Evolutionary conservation across 1,139 yeast species (phyloP), one percentile per base, ranked within the genome.

Genomic region (Taiozyma sp.): DNA sequence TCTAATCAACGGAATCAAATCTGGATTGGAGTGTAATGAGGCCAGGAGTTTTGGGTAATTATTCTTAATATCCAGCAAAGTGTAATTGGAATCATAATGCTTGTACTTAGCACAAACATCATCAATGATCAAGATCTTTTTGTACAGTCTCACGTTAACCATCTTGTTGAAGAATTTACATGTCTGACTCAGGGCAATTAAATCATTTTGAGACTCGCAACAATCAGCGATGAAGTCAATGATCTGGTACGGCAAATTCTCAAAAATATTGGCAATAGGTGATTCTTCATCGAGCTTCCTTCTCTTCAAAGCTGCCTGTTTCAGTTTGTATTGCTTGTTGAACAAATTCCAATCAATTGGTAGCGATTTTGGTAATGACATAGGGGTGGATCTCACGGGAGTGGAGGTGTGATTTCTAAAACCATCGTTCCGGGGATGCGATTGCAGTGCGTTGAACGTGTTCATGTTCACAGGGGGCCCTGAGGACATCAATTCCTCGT

Each of bases 321-420:
- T 58, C 42, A 60, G 43, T 21, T 53, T 49, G 28, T 54, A 62
- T 44, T 62, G 64, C 37, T 56, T 57, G 47, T 62, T 60, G 51
- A 62, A 62, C 47, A 62, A 55, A 14, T 53, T 53, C 65, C 65
- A 62, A 46, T 62, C 63, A n/a, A 62, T 54, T 2, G 65, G 65
- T 10, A 61, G 44, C 2, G 62, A 57, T 34, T 56, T 60, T 11
- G 65, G 64, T 30, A 62, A 40, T 2, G 65, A 62, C 7, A 49
- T 35, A 2, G 64, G 62, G 8, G 57, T 52, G 1, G 57, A 53
- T 21, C 41, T 40, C 7, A 53, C 51, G 5, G 65, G 65, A 2
- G 65, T 62, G 2, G 63, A 56, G 0, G 65, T 59, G 42, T 58
- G 26, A 41, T 62, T 62, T 48, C 65, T 56, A 47, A 54, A 61